Percentiles rank a stretch among this genome's conserved stretches.
These are phyloP conservation scores for Phanerochaete sordida DNA, from an alignment of 768 basidiomycete genomes.

Conservation along the genomic window DNA sequence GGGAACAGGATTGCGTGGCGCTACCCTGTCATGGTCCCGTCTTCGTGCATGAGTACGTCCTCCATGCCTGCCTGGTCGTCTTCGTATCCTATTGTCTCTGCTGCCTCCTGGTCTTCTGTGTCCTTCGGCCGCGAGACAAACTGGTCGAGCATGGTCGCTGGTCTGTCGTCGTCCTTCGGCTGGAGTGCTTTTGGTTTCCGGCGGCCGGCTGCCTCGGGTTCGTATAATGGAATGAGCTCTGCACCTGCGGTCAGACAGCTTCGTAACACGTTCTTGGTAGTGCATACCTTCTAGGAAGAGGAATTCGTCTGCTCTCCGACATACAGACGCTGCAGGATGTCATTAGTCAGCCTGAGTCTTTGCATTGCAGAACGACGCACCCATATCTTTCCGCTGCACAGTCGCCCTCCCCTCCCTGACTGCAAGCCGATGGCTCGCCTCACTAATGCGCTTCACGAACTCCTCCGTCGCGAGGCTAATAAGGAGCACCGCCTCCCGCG, in stretches of 20 bases:
- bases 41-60: conserved; percentile 53
- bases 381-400: conserved; percentile 76
- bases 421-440: conserved; percentile 69
- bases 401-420: conserved; percentile 68
- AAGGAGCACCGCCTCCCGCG: conserved; percentile 74
- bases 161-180: conserved; percentile 14
- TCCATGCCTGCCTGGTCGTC: conserved; percentile 19
- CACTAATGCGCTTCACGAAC: conserved; percentile 73
- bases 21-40: conserved; percentile 50
- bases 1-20: not conserved
- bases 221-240: conserved; percentile 61
- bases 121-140: conserved; percentile 34
- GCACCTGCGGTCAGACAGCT: not conserved
- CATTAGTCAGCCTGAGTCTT: not conserved
- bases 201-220: conserved; percentile 39
- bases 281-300: conserved; percentile 74
- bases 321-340: conserved; percentile 46
- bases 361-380: conserved; percentile 42
- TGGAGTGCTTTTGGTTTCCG: conserved; percentile 37
- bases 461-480: conserved; percentile 86
- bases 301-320: conserved; percentile 70
- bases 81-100: conserved; percentile 10
- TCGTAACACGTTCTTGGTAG: too few relatives aligned
- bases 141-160: conserved; percentile 45
- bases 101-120: conserved; percentile 10